phyloP scores from a whole-genome alignment of 176 grass and related monocot genomes.

The Carex myosuroides region DNA sequence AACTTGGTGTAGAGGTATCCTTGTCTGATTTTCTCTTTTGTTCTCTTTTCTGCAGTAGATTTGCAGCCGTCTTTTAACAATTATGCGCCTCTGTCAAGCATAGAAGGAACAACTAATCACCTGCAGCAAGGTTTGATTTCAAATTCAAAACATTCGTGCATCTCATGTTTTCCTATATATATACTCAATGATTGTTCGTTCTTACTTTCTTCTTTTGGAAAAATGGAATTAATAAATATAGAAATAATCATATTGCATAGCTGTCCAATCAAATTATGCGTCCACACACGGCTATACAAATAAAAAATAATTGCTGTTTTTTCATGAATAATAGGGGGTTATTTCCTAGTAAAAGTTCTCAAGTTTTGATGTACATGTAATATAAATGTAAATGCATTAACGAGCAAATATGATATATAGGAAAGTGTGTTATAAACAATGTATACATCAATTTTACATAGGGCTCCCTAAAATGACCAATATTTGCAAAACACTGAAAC shows the following conservation, averaged over 20 bases:
- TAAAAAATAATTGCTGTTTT: not conserved
- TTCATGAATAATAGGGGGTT: not conserved
- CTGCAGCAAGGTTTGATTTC: constrained; percentile 16
- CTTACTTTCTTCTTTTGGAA: not conserved
- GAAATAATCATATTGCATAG: not conserved
- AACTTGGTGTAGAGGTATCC: not conserved
- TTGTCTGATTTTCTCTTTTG: not conserved
- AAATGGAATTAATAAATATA: not conserved
- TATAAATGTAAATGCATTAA: not conserved
- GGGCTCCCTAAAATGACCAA: not conserved
- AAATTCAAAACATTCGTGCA: not conserved
- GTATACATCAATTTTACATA: not conserved
- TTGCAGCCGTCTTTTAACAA: constrained; percentile 21
- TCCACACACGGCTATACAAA: not conserved
- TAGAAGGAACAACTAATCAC: constrained; percentile 12
- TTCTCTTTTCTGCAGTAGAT: constrained; percentile 12
- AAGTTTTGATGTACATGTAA: not conserved
- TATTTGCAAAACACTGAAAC: no score
- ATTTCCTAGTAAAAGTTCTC: not conserved
- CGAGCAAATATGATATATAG: not conserved
- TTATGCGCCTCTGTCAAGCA: constrained; percentile 5
- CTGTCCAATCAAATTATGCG: not conserved
- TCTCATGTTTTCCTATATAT: not conserved
- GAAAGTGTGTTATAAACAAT: not conserved
- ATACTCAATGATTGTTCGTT: not conserved